Percentiles rank a stretch among this genome's conserved stretches.
These are phyloP conservation scores for Aspergillus awamori DNA, from an alignment of 2,329 filamentous ascomycete genomes.

Conservation along the genomic window DNA sequence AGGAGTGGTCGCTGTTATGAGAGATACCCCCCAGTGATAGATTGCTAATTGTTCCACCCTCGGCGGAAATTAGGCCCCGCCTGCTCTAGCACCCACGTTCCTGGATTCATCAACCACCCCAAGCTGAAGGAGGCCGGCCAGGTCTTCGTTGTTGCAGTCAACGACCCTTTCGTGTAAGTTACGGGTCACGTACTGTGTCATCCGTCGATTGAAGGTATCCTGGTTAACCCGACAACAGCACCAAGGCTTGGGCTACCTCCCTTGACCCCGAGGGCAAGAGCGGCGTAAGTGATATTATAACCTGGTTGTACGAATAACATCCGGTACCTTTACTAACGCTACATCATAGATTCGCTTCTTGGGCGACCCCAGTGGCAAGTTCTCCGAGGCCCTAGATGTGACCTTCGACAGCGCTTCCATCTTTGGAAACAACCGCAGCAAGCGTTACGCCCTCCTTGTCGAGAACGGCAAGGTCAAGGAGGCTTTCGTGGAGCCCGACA, in stretches of 20 bases:
- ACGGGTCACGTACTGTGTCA: not conserved
- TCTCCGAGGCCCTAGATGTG: conserved; percentile 82
- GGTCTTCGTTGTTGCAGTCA: conserved; percentile 89
- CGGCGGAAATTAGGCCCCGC: conserved; percentile 51
- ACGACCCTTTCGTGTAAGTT: conserved; percentile 89
- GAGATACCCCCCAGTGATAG: not conserved
- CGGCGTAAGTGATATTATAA: conserved; percentile 62
- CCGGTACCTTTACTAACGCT: not conserved
- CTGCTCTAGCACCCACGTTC: conserved; percentile 73
- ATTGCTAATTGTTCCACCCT: conserved; percentile 7
- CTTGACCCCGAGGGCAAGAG: conserved; percentile 75
- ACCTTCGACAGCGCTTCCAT: conserved; percentile 77
- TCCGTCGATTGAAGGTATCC: not conserved
- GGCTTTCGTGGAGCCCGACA: conserved; percentile 83
- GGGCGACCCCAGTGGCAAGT: conserved; percentile 75
- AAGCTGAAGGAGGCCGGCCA: conserved; percentile 77
- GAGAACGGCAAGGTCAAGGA: conserved; percentile 84
- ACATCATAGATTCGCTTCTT: conserved; percentile 82
- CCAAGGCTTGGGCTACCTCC: conserved; percentile 82
- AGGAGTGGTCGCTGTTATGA: not conserved
- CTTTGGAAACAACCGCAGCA: conserved; percentile 80
- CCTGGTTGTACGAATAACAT: not conserved
- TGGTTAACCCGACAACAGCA: conserved; percentile 54
- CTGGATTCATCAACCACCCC: conserved; percentile 80
- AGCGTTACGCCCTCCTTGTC: conserved; percentile 82